phyloP scores from a whole-genome alignment of 371 early-diverging fungal genomes.

The Funneliformis caledonium region DNA sequence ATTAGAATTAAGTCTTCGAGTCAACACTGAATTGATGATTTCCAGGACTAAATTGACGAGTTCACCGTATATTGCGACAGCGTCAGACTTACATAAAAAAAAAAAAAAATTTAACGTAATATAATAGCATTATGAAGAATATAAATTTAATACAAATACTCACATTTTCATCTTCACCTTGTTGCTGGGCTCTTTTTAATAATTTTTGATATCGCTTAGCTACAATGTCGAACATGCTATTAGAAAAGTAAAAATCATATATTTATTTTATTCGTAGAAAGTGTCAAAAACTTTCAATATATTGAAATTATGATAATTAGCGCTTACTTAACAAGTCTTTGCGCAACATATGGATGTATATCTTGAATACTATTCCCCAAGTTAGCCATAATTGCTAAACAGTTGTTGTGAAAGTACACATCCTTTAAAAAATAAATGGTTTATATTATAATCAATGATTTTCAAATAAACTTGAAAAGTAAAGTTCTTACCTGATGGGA shows the following conservation, averaged over 20 bases:
- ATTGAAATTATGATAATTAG: not conserved
- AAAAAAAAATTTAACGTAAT: not conserved
- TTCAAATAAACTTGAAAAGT: not conserved
- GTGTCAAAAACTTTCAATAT: too few relatives aligned
- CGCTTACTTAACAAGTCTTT: conserved; percentile 67
- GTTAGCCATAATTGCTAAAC: conserved; percentile 69
- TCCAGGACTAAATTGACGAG: conserved; percentile 70
- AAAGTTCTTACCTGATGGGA: conserved; percentile 59
- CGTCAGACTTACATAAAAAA: conserved; percentile 43
- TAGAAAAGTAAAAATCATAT: not conserved
- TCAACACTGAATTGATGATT: conserved; percentile 70
- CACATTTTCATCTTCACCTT: conserved; percentile 48
- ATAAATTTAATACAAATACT: conserved; percentile 10
- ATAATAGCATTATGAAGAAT: not conserved
- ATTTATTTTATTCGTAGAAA: too few relatives aligned
- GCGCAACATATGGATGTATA: conserved; percentile 75
- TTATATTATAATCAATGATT: not conserved
- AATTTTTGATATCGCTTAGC: conserved; percentile 69
- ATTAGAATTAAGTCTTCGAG: conserved; percentile 68
- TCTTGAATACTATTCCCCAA: conserved; percentile 66
- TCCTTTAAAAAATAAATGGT: conserved; percentile 50
- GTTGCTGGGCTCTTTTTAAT: conserved; percentile 46
- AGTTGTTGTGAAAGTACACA: conserved; percentile 71
- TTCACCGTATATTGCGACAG: conserved; percentile 68
- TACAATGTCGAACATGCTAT: conserved; percentile 69